Percentiles rank a stretch among this genome's conserved stretches.
Conservation (phyloP, 148 eudicot genomes). For the Persicaria maculosa region DNA sequence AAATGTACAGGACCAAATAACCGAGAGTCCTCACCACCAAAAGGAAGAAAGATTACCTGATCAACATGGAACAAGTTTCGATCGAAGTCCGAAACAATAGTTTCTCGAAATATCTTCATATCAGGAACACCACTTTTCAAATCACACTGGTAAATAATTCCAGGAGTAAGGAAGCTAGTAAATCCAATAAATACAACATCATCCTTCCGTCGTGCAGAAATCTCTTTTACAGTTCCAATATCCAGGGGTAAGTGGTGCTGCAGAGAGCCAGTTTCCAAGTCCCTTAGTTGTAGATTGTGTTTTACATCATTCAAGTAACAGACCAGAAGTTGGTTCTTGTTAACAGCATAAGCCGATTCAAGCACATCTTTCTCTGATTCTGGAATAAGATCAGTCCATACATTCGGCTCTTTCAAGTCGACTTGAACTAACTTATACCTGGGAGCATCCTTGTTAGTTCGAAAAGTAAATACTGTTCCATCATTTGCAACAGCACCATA, state of each 20-base stretch:
- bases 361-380: slow-evolving; percentile 82
- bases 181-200: slow-evolving; percentile 51
- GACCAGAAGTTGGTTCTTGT: slow-evolving; percentile 56
- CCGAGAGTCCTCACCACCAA: not conserved
- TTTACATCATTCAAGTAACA: slow-evolving; percentile 85
- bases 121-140: slow-evolving; percentile 47
- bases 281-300: slow-evolving; percentile 70
- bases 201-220: slow-evolving; percentile 71
- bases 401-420: slow-evolving; percentile 61
- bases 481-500: slow-evolving; percentile 76
- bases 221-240: slow-evolving; percentile 67
- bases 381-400: slow-evolving; percentile 67
- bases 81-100: slow-evolving; percentile 74
- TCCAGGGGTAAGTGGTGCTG: slow-evolving; percentile 73
- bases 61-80: slow-evolving; percentile 63
- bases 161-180: slow-evolving; percentile 85
- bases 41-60: slow-evolving; percentile 42
- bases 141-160: slow-evolving; percentile 68
- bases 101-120: slow-evolving; percentile 71
- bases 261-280: slow-evolving; percentile 60
- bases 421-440: slow-evolving; percentile 77
- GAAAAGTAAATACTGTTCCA: slow-evolving; percentile 67
- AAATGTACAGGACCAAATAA: not conserved
- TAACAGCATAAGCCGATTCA: slow-evolving; percentile 74
- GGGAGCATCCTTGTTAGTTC: slow-evolving; percentile 87